phyloP scores from a whole-genome alignment of 306 rosid species.

The Abrus pulchellus region DNA sequence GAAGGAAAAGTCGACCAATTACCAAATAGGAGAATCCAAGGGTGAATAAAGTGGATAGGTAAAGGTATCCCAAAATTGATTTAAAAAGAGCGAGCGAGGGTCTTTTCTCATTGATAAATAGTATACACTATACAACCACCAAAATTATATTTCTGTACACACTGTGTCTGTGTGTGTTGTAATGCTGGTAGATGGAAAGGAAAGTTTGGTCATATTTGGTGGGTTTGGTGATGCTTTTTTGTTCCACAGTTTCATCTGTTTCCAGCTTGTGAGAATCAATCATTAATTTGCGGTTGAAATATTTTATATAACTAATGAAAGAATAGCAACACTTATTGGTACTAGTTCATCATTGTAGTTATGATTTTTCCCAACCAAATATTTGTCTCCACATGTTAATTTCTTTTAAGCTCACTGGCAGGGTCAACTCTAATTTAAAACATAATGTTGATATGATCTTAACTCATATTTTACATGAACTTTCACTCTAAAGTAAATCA shows the following conservation, averaged over 20 bases:
- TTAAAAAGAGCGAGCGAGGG: conserved; percentile 22
- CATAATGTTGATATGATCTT: background rate
- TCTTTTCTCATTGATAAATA: conserved; percentile 46
- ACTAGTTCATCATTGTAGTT: conserved; percentile 44
- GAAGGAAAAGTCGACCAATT: conserved; percentile 41
- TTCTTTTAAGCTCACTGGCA: background rate
- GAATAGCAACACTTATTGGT: conserved; percentile 41
- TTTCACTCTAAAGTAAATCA: conserved; percentile 20
- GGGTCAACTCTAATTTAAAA: background rate
- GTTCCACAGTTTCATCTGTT: conserved; percentile 30
- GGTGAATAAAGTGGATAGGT: conserved; percentile 50
- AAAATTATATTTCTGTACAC: conserved; percentile 40
- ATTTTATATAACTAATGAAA: conserved; percentile 44
- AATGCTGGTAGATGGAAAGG: conserved; percentile 57
- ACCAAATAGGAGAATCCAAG: conserved; percentile 59
- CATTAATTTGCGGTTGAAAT: conserved; percentile 47
- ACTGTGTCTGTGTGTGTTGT: conserved; percentile 47
- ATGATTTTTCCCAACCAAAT: conserved; percentile 46
- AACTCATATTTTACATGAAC: background rate
- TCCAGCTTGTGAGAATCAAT: conserved; percentile 56
- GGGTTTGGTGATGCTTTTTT: conserved; percentile 55
- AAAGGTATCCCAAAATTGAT: conserved; percentile 47
- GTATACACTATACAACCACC: conserved; percentile 53
- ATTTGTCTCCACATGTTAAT: conserved; percentile 37
- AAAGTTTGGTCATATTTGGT: conserved; percentile 61